Base-by-base conservation (phyloP, 2,329 filamentous ascomycete genomes). In the Stagonosporopsis chrysanthemi region DNA sequence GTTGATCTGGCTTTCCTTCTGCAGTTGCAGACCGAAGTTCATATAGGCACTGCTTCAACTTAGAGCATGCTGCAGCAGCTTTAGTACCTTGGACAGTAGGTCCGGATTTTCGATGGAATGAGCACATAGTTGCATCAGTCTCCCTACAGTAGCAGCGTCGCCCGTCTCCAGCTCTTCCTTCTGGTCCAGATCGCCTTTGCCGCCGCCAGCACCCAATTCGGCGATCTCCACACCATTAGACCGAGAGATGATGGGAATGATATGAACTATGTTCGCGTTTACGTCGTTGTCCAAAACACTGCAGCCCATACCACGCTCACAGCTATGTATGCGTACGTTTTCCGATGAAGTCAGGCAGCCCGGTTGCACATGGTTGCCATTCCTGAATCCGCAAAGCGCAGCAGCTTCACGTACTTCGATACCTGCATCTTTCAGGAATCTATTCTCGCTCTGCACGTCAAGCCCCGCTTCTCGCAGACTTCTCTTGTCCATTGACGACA, bases 181-280 rank as follows among this genome's bases (percentile, higher is more conserved):
- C 43, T 88, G 85, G 63, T 88, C 84, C 6, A 96, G 76, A 72
- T 96, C 91, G 2, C 88, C 89, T 12, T 87, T 86, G 0, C 92
- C 92, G 6, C 92, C 92, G 6, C 92, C 92, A 26, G 90, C 84
- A 1, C 92, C 92, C 6, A 88, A 69, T 72, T 97, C 94, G 2
- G 81, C 82, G 29, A 96, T 78, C 22, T 91, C 86, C 14, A 77
- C 75, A 7, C 89, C 90, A 49, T 84, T 76, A 4, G 84, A 77
- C 26, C 88, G 86, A 4, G 87, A 86, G 15, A 97, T 83, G 39
- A 97, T 88, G 0, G 93, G 93, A 6, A 86, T 86, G 50, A 97
- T 94, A 69, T 85, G 88, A 6, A 97, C 88, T 0, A 90, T 83
- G 0, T 83, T 80, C 9, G 58, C 52, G 19, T 72, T 1, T 77